phyloP scores from a whole-genome alignment of 1,284 basidiomycete species.

The Ustilago hordei region DNA sequence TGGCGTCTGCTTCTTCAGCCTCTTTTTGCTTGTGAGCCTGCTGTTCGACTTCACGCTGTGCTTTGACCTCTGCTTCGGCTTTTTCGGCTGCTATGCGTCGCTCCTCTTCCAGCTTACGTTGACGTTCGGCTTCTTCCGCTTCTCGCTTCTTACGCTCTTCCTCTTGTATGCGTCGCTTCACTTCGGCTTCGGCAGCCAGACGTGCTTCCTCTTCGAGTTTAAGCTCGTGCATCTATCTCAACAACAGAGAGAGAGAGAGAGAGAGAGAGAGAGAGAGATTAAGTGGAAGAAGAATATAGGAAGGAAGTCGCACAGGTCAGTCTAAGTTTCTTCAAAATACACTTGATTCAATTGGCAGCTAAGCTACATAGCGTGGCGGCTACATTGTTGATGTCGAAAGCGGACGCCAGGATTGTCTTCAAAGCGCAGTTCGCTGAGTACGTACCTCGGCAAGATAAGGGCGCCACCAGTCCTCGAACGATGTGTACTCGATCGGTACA shows the following conservation, averaged over 20 bases:
- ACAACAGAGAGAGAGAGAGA: not conserved
- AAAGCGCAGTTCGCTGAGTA: slow-evolving; percentile 16
- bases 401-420: not conserved
- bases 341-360: not conserved
- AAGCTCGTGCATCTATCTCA: slow-evolving; percentile 16
- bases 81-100: slow-evolving; percentile 34
- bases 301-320: slow-evolving; percentile 16
- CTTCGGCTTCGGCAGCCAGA: slow-evolving; percentile 39
- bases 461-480: slow-evolving; percentile 66
- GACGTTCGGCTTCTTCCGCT: slow-evolving; percentile 35
- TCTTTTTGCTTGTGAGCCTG: slow-evolving; percentile 17
- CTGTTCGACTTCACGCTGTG: slow-evolving; percentile 12
- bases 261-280: not conserved
- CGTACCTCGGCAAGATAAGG: slow-evolving; percentile 54
- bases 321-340: not conserved
- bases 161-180: slow-evolving; percentile 24
- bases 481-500: slow-evolving; percentile 47
- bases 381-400: not conserved
- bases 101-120: slow-evolving; percentile 27
- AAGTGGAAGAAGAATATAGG: not conserved
- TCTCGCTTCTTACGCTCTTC: slow-evolving; percentile 45
- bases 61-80: slow-evolving; percentile 23
- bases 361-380: not conserved
- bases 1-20: slow-evolving; percentile 28
- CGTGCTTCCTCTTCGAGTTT: slow-evolving; percentile 42